phyloP scores from a whole-genome alignment of 2,329 filamentous ascomycete genomes.

The Allantophomopsis lycopodina region DNA sequence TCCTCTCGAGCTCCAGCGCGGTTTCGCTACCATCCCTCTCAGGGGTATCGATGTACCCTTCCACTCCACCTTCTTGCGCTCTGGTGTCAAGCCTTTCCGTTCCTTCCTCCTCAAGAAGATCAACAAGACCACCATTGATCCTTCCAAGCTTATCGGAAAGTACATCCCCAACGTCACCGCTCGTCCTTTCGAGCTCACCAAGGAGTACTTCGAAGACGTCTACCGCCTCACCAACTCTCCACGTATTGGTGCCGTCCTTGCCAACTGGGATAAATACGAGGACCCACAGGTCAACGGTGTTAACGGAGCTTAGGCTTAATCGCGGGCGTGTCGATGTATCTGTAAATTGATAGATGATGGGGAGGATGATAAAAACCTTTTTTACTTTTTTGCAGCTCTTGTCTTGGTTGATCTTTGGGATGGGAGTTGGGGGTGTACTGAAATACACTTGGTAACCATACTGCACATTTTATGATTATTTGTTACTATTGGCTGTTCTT shows the following conservation, averaged over 20 bases:
- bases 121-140: conserved; percentile 97
- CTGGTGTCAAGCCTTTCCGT: conserved; percentile 97
- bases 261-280: conserved; percentile 22
- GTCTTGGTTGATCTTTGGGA: no score
- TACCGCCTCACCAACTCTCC: conserved; percentile 72
- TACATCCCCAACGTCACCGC: conserved; percentile 99
- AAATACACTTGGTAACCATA: no score
- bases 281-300: conserved; percentile 14
- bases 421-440: no score
- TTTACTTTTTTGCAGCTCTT: no score
- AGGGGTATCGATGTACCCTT: conserved; percentile 97
- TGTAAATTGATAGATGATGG: no score
- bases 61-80: conserved; percentile 96
- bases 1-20: conserved; percentile 82
- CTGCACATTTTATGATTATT: no score
- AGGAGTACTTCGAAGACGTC: conserved; percentile 99
- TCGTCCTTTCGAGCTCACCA: conserved; percentile 85
- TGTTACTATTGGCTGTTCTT: no score
- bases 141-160: conserved; percentile 90
- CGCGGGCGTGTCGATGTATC: no score
- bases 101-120: conserved; percentile 99
- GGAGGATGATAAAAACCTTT: no score
- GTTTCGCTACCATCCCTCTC: conserved; percentile 92
- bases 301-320: conserved; percentile 5
- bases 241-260: conserved; percentile 18